A percentile compares a stretch with the other conserved stretches of the same genome.
Evolutionary conservation across 1,284 basidiomycete species (phyloP).

Genomic region (Leccinum fallax): DNA sequence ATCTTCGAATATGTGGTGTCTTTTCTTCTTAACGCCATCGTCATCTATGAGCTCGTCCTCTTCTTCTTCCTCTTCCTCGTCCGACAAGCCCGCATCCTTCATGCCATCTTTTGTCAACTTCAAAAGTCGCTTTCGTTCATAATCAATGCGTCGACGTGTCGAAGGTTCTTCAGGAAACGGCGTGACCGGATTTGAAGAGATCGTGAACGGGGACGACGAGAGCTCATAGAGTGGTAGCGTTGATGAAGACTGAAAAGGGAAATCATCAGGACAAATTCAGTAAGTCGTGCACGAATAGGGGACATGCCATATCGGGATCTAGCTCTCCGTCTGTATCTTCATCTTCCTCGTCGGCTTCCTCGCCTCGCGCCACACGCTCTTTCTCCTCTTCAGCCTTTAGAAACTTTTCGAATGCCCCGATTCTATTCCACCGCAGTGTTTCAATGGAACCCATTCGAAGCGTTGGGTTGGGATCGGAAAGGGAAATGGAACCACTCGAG

Average conservation of each 20-base stretch:
- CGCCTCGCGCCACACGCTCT: conserved; percentile 22
- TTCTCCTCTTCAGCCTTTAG: conserved; percentile 30
- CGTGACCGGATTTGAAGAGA: conserved; percentile 35
- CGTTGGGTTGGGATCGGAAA: conserved; percentile 26
- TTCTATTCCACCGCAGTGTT: conserved; percentile 32
- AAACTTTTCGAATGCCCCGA: conserved; percentile 31
- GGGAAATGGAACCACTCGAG: conserved; percentile 46
- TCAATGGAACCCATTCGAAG: conserved; percentile 28
- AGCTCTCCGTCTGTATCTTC: conserved; percentile 28
- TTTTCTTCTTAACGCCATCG: conserved; percentile 11
- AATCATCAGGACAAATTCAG: neutral
- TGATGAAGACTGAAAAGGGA: conserved; percentile 25
- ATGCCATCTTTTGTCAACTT: conserved; percentile 34
- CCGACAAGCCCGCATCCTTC: conserved; percentile 30
- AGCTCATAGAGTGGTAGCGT: conserved; percentile 32
- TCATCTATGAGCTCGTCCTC: conserved; percentile 22
- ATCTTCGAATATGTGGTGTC: conserved; percentile 32
- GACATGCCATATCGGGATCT: conserved; percentile 32
- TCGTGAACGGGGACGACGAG: conserved; percentile 30
- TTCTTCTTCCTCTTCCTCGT: conserved; percentile 22
- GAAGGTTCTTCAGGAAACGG: conserved; percentile 33
- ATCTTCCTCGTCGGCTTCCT: conserved; percentile 24
- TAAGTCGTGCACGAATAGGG: neutral
- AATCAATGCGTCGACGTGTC: conserved; percentile 34
- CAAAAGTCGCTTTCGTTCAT: conserved; percentile 31